These are phyloP conservation scores for Suhomyces yuchorum DNA, from an alignment of 1,139 yeast species.

Conservation along the genomic window DNA sequence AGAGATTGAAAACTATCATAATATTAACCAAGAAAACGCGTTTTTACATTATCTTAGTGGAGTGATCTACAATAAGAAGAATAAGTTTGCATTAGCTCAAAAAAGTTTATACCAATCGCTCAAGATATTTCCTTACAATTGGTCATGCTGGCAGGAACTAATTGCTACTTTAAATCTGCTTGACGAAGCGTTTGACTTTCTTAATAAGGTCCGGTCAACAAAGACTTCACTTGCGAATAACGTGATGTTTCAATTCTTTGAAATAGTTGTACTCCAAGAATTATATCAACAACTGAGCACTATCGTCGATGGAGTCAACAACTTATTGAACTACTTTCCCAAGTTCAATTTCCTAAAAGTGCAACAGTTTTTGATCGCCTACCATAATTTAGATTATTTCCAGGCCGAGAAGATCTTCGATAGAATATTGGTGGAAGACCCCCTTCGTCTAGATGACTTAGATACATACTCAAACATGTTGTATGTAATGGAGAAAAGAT, in stretches of 20 bases:
- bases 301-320: slow-evolving; percentile 51
- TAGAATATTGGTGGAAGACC: slow-evolving; percentile 71
- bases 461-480: slow-evolving; percentile 91
- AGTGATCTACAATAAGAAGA: slow-evolving; percentile 61
- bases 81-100: slow-evolving; percentile 61
- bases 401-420: slow-evolving; percentile 83
- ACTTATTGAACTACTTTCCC: slow-evolving; percentile 60
- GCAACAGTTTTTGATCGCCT: slow-evolving; percentile 78
- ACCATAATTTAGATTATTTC: slow-evolving; percentile 77
- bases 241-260: slow-evolving; percentile 69
- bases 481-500: slow-evolving; percentile 87
- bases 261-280: slow-evolving; percentile 73
- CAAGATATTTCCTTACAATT: slow-evolving; percentile 73
- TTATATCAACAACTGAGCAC: slow-evolving; percentile 68
- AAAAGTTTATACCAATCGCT: slow-evolving; percentile 60
- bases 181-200: slow-evolving; percentile 59
- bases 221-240: slow-evolving; percentile 26
- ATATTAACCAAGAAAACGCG: slow-evolving; percentile 46
- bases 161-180: slow-evolving; percentile 62
- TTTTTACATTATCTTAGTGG: slow-evolving; percentile 73
- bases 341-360: slow-evolving; percentile 71
- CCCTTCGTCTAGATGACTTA: slow-evolving; percentile 84
- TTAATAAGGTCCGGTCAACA: slow-evolving; percentile 38
- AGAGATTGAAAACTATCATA: slow-evolving; percentile 36
- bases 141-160: slow-evolving; percentile 94